Base-by-base conservation (phyloP, 2,329 filamentous ascomycete genomes). In the Calonectria montana region DNA sequence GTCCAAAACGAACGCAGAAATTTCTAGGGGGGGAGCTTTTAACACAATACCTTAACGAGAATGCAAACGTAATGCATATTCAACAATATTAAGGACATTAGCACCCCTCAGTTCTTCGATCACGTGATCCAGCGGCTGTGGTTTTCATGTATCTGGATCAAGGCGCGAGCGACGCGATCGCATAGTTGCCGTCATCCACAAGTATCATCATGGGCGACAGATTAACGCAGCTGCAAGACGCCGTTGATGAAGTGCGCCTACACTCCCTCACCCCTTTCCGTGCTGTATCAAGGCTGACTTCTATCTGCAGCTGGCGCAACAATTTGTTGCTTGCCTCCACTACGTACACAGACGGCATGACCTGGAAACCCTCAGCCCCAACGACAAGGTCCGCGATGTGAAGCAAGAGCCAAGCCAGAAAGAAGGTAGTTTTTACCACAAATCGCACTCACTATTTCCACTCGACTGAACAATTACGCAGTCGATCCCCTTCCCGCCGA, bases 191-290 rank as follows among this genome's bases (percentile, higher is more conserved):
- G 65, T 68, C 45, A 21, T 47, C 57, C 43, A 71, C 61, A 70
- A 37, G 48, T 27, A 53, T n/a, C 74, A 83, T 74, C 8, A 95
- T 95, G 91, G 89, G 89, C 31, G 94, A 97, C 81, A 88, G 93
- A 73, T 88, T 97, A 70, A 96, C 94, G 1, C 94, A 97, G 82
- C 87, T 97, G 70, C 94, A 97, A 84, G 94, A 97, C 85, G 92
- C 94, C 83, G 90, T 96, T 72, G 94, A 97, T 80, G 91, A 95
- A 88, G 94, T 94, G 85, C 39, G 83, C 29, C 3, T 7, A 35
- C 13, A 9, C 61, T 35, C 9, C 16, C 13, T n/a, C 29, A 13
- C 8, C 15, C 37, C 37, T 2, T 3, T 2, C 43, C 8, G 6
- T 9, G 9, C 23, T 5, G 7, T 1, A n/a, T 18, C 1, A 10